Conservation (phyloP, 2,329 filamentous ascomycete species). For the Cladosporium sp. region DNA sequence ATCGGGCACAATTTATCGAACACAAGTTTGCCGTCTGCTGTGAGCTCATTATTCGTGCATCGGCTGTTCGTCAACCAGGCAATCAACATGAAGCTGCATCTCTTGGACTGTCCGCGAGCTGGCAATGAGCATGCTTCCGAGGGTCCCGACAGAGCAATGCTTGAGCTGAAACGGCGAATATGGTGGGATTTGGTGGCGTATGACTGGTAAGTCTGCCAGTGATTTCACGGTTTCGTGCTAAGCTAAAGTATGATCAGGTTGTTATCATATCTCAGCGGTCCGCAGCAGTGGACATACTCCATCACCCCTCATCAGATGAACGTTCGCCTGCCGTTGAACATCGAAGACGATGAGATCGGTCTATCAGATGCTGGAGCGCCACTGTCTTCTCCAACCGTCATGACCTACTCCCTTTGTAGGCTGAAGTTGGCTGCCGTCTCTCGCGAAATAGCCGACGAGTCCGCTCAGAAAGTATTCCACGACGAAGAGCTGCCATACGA, state of each 20-base stretch:
- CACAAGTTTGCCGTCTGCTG: not conserved
- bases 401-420: slow-evolving; percentile 4
- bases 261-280: too few relatives aligned
- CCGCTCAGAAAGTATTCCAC: not conserved
- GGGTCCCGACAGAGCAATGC: not conserved
- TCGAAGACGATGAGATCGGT: not conserved
- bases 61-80: not conserved
- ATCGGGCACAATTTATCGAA: not conserved
- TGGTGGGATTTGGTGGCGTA: slow-evolving; percentile 6
- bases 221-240: too few relatives aligned
- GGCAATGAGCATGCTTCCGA: too few relatives aligned
- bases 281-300: slow-evolving; percentile 4
- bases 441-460: not conserved
- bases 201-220: not conserved
- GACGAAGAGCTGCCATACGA: not conserved
- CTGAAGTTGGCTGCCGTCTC: not conserved
- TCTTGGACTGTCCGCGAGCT: not conserved
- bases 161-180: slow-evolving; percentile 1
- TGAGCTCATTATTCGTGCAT: not conserved
- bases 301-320: slow-evolving; percentile 3
- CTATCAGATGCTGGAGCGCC: not conserved
- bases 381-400: not conserved
- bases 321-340: not conserved
- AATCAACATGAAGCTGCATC: not conserved
- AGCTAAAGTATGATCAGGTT: too few relatives aligned